Evolutionary conservation across 2,329 filamentous ascomycete genomes (phyloP).

Genomic region (Diaporthe australafricana): DNA sequence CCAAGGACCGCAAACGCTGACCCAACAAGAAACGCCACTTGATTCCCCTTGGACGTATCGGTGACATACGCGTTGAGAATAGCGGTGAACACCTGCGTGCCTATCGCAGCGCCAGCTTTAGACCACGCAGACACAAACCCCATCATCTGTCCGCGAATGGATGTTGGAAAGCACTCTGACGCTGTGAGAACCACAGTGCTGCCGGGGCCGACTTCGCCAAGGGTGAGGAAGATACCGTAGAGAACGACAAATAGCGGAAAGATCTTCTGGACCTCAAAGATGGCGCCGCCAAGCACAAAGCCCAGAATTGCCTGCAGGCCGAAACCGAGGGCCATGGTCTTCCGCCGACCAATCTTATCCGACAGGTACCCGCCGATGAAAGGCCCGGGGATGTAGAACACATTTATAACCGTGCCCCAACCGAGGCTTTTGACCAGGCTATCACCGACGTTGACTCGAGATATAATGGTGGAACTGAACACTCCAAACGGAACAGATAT

Average conservation of each 20-base stretch:
- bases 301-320: conserved; percentile 57
- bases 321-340: conserved; percentile 64
- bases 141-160: conserved; percentile 61
- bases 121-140: conserved; percentile 59
- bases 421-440: conserved; percentile 57
- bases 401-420: conserved; percentile 60
- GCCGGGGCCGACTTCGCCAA: conserved; percentile 64
- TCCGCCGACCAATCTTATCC: conserved; percentile 60
- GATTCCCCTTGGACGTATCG: conserved; percentile 56
- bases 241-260: conserved; percentile 63
- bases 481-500: conserved; percentile 54
- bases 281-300: conserved; percentile 61
- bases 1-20: conserved; percentile 60
- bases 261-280: conserved; percentile 55
- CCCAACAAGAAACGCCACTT: conserved; percentile 63
- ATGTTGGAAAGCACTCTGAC: conserved; percentile 62
- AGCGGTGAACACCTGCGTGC: conserved; percentile 62
- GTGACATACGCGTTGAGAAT: conserved; percentile 58
- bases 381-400: conserved; percentile 61
- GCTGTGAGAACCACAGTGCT: conserved; percentile 54
- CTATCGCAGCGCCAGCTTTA: conserved; percentile 62
- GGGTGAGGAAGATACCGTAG: conserved; percentile 61
- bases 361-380: conserved; percentile 60
- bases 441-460: conserved; percentile 52
- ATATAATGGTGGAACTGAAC: conserved; percentile 65